These are phyloP conservation scores for Euphorbia pulcherrima DNA, from an alignment of 345 rosid species.

Conservation along the genomic window DNA sequence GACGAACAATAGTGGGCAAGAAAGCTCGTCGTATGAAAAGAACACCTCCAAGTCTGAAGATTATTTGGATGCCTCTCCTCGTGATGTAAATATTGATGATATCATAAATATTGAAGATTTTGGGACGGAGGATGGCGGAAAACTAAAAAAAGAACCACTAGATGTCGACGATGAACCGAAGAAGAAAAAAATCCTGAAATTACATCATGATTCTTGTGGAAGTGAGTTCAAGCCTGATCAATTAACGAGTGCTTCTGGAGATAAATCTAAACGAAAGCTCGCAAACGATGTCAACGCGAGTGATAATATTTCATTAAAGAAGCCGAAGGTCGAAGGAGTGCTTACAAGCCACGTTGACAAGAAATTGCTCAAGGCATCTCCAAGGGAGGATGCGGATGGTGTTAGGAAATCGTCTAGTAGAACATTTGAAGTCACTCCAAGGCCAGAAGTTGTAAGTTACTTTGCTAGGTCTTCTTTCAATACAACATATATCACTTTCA, in stretches of 20 bases:
- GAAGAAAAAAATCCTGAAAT: slow-evolving; percentile 28
- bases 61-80: slow-evolving; percentile 14
- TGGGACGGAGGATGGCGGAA: slow-evolving; percentile 36
- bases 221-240: slow-evolving; percentile 18
- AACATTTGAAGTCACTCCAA: slow-evolving; percentile 40
- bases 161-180: slow-evolving; percentile 29
- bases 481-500: background rate
- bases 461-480: background rate
- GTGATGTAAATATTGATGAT: slow-evolving; percentile 26
- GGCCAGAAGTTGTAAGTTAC: slow-evolving; percentile 61
- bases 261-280: slow-evolving; percentile 20
- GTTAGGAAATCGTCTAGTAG: slow-evolving; percentile 23
- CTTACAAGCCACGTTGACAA: slow-evolving; percentile 24
- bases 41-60: slow-evolving; percentile 15
- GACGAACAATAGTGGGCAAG: background rate
- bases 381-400: slow-evolving; percentile 18
- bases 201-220: slow-evolving; percentile 18
- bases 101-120: slow-evolving; percentile 28
- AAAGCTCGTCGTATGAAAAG: background rate
- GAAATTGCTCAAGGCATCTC: slow-evolving; percentile 29
- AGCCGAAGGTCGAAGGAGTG: slow-evolving; percentile 34
- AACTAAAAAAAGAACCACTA: slow-evolving; percentile 49
- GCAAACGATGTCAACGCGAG: slow-evolving; percentile 21
- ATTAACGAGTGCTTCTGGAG: slow-evolving; percentile 11
- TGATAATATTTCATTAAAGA: slow-evolving; percentile 28